Evolutionary conservation across 768 basidiomycete genomes (phyloP).

Genomic region (Lanmaoa pseudosensibilis): DNA sequence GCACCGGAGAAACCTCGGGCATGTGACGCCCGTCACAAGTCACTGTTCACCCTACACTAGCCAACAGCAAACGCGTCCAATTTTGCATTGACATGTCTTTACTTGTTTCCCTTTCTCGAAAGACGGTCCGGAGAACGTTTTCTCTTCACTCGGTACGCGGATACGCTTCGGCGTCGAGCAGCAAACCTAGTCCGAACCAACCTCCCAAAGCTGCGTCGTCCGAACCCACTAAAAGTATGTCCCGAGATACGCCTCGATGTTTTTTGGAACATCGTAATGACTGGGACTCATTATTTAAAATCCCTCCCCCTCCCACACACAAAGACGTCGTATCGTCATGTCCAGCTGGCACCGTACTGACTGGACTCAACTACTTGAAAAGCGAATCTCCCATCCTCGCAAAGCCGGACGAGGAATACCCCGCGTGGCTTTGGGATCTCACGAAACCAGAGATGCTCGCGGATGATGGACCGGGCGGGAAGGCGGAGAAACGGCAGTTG

Average conservation of each 20-base stretch:
- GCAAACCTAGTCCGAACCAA: background rate
- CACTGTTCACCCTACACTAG: background rate
- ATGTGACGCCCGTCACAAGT: slow-evolving; percentile 3
- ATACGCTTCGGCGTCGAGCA: slow-evolving; percentile 13
- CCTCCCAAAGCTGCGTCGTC: slow-evolving; percentile 3
- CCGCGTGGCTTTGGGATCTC: slow-evolving; percentile 85
- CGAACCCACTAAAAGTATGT: slow-evolving; percentile 23
- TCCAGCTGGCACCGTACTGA: slow-evolving; percentile 67
- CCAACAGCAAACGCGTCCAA: background rate
- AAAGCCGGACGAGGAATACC: slow-evolving; percentile 79
- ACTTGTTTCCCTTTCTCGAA: slow-evolving; percentile 9
- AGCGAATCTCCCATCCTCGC: slow-evolving; percentile 77
- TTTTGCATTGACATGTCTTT: slow-evolving; percentile 19
- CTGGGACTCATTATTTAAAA: background rate
- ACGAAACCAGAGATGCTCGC: slow-evolving; percentile 57
- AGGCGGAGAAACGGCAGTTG: slow-evolving; percentile 54
- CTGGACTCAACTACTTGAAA: slow-evolving; percentile 82
- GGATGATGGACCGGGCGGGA: slow-evolving; percentile 76
- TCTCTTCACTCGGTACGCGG: slow-evolving; percentile 11
- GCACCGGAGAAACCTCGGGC: background rate
- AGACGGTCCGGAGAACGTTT: slow-evolving; percentile 11
- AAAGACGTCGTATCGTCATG: slow-evolving; percentile 57
- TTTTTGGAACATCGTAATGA: background rate
- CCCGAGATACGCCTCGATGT: background rate
- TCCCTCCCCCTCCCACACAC: no score